phyloP scores from a whole-genome alignment of 2,329 filamentous ascomycete species.

The Calonectria leucothoes region DNA sequence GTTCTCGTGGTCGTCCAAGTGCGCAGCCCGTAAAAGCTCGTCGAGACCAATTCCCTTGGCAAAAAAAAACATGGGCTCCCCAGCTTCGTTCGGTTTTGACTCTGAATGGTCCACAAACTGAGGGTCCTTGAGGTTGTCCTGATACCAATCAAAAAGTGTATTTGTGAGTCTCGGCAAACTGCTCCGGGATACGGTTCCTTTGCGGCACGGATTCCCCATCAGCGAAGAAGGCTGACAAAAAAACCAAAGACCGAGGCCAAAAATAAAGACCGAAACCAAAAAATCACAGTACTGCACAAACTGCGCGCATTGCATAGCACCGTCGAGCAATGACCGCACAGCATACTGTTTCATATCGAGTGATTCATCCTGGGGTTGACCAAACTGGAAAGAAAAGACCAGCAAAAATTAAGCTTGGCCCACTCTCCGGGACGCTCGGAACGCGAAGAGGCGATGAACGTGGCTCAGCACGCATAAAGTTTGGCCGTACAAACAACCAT shows the following conservation, averaged over 20 bases:
- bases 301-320: background rate
- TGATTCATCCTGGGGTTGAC: background rate
- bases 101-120: background rate
- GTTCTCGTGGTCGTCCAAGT: too few species aligned
- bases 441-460: background rate
- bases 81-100: background rate
- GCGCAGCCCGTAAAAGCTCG: background rate
- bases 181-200: background rate
- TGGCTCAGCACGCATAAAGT: background rate
- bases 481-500: background rate
- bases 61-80: background rate
- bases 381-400: background rate
- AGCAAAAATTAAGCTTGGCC: background rate
- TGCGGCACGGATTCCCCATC: too few species aligned
- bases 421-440: background rate
- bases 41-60: background rate
- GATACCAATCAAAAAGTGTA: background rate
- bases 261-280: too few species aligned
- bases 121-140: background rate
- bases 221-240: too few species aligned
- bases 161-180: background rate
- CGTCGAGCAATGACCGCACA: background rate
- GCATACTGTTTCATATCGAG: background rate
- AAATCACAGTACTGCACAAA: background rate
- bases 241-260: too few species aligned